Base-by-base conservation (phyloP, 768 basidiomycete genomes). In the Rhodotorula graminis region DNA sequence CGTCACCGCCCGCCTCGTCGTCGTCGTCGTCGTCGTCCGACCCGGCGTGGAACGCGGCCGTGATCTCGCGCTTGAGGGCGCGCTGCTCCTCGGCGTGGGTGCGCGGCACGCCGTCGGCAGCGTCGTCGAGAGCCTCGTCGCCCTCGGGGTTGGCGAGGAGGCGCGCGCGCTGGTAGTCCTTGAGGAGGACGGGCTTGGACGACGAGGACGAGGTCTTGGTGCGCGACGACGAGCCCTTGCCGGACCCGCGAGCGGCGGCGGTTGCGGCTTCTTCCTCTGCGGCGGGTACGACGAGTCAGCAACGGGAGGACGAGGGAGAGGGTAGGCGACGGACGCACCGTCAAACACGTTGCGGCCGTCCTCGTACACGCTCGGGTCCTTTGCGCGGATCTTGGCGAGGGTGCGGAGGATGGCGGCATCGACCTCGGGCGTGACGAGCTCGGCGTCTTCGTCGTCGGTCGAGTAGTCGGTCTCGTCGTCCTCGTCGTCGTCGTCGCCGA, bases 371-470 rank as follows among this genome's bases (percentile, higher is more conserved):
- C 83, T 85, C 0, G 93, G 92, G 79, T 94, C 92, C 76, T 86
- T 89, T 65, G 85, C 85, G 80, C 87, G 87, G 67, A 98, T 96
- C 76, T 88, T 86, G 0, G 89, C 91, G 16, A 99, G 84, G 1
- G 93, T 98, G 61, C 92, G 85, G 53, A 98, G 84, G 77, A 98
- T 96, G 29, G 96, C 96, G 57, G 88, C 96, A 78, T 97, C 95
- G 62, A 97, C 87, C 0, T 88, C 89, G 9, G 93, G 93, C 0
- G 94, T 98, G 63, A 98, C 86, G 80, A 97, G 91, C 76, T 92
- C 92, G 23, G 93, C 96, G 69, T 95, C 90, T 78, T 93, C 87
- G 77, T 92, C 91, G 56, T 87, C 88, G 42, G 75, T 82, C 7
- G 84, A 84, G 49, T 88, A 87, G n/a, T 78, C 83, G 40, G 64